Percentiles rank a stretch among this genome's conserved stretches.
phyloP scores from a whole-genome alignment of 108 stramenopile species.

The Pseudonitzschia pungens region DNA sequence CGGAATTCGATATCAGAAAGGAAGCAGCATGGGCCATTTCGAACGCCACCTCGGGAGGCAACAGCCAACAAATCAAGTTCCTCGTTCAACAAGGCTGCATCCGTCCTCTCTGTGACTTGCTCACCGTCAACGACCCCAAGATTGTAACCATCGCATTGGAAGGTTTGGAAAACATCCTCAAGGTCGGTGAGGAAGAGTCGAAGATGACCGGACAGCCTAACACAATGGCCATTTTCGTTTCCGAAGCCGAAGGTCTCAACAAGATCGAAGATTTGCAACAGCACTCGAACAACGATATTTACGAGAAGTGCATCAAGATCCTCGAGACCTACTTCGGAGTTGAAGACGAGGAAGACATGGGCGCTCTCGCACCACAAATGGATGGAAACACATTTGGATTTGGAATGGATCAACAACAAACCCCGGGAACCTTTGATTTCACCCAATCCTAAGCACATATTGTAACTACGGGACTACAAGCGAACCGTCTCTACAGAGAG shows the following conservation, averaged over 20 bases:
- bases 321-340: constrained; percentile 93
- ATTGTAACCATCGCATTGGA: constrained; percentile 97
- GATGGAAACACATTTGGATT: constrained; percentile 81
- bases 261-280: constrained; percentile 93
- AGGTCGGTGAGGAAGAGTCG: constrained; percentile 93
- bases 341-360: constrained; percentile 90
- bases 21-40: constrained; percentile 99
- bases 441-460: constrained; percentile 20
- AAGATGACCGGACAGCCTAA: constrained; percentile 74
- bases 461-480: not conserved
- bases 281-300: constrained; percentile 93
- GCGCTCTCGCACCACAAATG: constrained; percentile 62
- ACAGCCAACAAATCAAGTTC: constrained; percentile 90
- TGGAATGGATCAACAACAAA: constrained; percentile 38
- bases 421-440: constrained; percentile 45
- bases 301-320: constrained; percentile 89
- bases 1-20: constrained; percentile 99
- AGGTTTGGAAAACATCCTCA: constrained; percentile 97
- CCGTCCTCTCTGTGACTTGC: constrained; percentile 90
- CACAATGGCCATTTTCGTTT: constrained; percentile 89
- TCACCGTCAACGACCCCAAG: constrained; percentile 91
- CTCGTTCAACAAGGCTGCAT: constrained; percentile 95
- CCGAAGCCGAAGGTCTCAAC: constrained; percentile 93
- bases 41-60: constrained; percentile 98
- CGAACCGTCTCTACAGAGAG: not conserved